Evolutionary conservation across 2,329 filamentous ascomycete genomes (phyloP).

Genomic region (Sclerotinia trifoliorum): DNA sequence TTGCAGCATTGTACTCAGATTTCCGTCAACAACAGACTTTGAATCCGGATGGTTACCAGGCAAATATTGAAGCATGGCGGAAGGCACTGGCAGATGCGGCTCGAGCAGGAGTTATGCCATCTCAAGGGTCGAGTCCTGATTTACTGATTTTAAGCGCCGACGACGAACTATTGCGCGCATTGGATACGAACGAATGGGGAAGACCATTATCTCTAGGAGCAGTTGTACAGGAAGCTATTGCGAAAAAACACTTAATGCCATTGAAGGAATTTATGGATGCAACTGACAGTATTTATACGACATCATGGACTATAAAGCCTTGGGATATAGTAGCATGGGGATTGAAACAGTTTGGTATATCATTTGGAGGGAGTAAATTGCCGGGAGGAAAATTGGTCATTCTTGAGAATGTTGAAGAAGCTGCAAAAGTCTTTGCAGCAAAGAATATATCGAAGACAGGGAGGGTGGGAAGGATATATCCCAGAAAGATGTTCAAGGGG

Average conservation of each 20-base stretch:
- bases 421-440: slow-evolving; percentile 54
- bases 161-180: slow-evolving; percentile 64
- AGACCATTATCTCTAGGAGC: slow-evolving; percentile 76
- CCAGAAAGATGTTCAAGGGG: slow-evolving; percentile 61
- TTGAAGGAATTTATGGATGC: slow-evolving; percentile 65
- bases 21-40: slow-evolving; percentile 71
- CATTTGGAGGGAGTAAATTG: slow-evolving; percentile 54
- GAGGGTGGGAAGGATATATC: slow-evolving; percentile 66
- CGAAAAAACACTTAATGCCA: slow-evolving; percentile 66
- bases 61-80: slow-evolving; percentile 79
- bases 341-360: slow-evolving; percentile 64
- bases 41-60: slow-evolving; percentile 81
- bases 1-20: slow-evolving; percentile 86
- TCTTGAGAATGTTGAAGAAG: slow-evolving; percentile 59
- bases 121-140: slow-evolving; percentile 47
- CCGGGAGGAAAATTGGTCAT: slow-evolving; percentile 65
- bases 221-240: slow-evolving; percentile 73
- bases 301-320: slow-evolving; percentile 63
- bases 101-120: slow-evolving; percentile 53
- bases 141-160: slow-evolving; percentile 55
- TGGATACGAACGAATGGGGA: slow-evolving; percentile 77
- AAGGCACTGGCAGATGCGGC: slow-evolving; percentile 69
- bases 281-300: slow-evolving; percentile 73
- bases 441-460: slow-evolving; percentile 46
- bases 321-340: slow-evolving; percentile 76